Base-by-base conservation (phyloP, 768 basidiomycete species). In the Hygrophoropsis aurantiaca region DNA sequence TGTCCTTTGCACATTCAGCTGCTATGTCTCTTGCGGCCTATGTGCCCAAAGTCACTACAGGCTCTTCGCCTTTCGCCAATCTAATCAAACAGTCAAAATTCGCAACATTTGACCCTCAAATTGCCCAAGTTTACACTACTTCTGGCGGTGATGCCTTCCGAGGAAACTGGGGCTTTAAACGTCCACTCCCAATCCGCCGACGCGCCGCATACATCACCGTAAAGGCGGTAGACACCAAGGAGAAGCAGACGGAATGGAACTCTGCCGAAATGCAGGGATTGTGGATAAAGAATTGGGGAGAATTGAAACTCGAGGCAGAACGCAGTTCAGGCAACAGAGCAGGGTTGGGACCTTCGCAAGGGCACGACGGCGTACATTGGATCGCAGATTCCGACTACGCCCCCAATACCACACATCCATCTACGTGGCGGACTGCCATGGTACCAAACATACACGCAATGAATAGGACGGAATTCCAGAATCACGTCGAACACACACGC, bases 141-240 rank as follows among this genome's bases (percentile, higher is more conserved):
- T 77, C 79, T 38, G 76, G 79, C 18, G 84, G 85, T 35, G 76
- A 88, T 60, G 81, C 84, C 11, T 74, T 84, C 55, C 80, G 90
- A 21, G 88, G 89, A 44, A 79, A 91, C 70, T 94, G 82, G 79
- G 91, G 91, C 19, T 71, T 94, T 51, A 94, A 94, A 66, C 84
- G 90, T 0, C 85, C 89, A 19, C 78, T 93, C 19, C 72, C 87
- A 2, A 69, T 85, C 38, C 79, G 84, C 44, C 78, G 81, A 25
- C 77, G 78, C 38, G 74, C 80, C 51, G 79, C 81, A 10, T 80
- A 75, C 57, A 80, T 93, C 49, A 80, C 83, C 16, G 74, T 92
- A 21, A 71, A 74, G 41, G 70, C 80, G 30, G 80, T 87, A 62
- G 90, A 93, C 59, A 80, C 85, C 24, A 79, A 71, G 44, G 80